These are phyloP conservation scores for Fusarium proliferatum DNA, from an alignment of 2,329 filamentous ascomycete species.

Conservation along the genomic window DNA sequence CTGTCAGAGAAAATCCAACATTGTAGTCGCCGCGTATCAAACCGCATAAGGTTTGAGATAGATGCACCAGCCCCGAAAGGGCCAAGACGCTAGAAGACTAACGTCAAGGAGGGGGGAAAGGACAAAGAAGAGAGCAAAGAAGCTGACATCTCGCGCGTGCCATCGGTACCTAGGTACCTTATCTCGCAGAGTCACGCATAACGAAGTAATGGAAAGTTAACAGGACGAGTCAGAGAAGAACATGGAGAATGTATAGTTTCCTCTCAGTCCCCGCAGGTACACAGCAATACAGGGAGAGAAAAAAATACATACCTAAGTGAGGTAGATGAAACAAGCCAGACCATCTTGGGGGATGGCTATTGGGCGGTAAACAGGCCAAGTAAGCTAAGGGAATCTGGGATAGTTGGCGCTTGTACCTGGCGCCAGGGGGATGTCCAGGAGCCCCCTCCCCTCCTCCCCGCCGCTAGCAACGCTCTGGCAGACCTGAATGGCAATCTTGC, in stretches of 20 bases:
- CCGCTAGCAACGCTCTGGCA: slow-evolving; percentile 21
- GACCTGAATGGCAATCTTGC: slow-evolving; percentile 26
- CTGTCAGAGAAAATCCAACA: slow-evolving; percentile 2
- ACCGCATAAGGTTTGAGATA: slow-evolving; percentile 2
- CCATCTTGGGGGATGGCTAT: slow-evolving; percentile 11
- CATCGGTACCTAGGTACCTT: neutral
- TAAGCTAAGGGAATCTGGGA: neutral
- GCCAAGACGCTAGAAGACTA: neutral
- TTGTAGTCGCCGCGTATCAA: neutral
- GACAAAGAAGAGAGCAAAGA: neutral
- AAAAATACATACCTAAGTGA: neutral
- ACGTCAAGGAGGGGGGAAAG: neutral
- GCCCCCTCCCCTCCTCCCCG: neutral
- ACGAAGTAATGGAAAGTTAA: neutral
- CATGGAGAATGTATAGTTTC: slow-evolving; percentile 18
- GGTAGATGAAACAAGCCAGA: slow-evolving; percentile 34
- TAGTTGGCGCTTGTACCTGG: slow-evolving; percentile 22
- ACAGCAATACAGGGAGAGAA: neutral
- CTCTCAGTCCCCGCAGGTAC: slow-evolving; percentile 12
- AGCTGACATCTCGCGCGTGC: neutral
- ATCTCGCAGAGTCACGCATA: neutral
- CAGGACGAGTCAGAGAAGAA: neutral
- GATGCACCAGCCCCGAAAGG: neutral
- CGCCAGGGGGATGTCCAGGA: slow-evolving; percentile 23
- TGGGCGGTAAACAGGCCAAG: slow-evolving; percentile 13